Evolutionary conservation across 2,329 filamentous ascomycete species (phyloP), one percentile per base, ranked within the genome.

Genomic region (Aspergillus ustus): DNA sequence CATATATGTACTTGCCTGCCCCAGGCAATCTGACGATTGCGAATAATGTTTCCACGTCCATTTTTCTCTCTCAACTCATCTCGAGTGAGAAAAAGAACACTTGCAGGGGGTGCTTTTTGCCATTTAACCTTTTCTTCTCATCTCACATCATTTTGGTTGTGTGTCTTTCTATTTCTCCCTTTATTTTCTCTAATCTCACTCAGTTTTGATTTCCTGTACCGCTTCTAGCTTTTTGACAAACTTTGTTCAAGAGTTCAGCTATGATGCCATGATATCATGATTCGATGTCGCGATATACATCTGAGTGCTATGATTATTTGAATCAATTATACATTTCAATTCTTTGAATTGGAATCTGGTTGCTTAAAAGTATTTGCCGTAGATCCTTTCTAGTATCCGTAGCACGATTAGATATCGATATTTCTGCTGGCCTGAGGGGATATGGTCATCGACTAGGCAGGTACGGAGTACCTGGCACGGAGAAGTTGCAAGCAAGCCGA

Each of bases 11-110:
- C 25, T 31, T 40, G 34, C 34, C 46, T 61, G 57, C 54, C 40
- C 60, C 13, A 31, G 44, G 46, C 56, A 46, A 52, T 64, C 52
- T 48, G 20, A 40, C 34, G 56, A 49, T 58, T 57, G 40, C 57
- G 55, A 64, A 46, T 65, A 53, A 64, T 64, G 31, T 58, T 60
- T 54, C 51, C 46, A 34, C 52, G 20, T 61, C 34, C 56, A 57
- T 57, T 66, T 57, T 50, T 62, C 40, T 29, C 55, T 40, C 25
- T 11, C 44, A 37, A 59, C 31, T 59, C 59, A 11, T 13, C 13
- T 11, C 11, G 56, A 48, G 56, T 45, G 61, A 52, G 57, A 28
- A 45, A 19, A 52, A 37, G 19, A 34, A 58, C 34, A 45, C n/a
- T 11, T 40, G n/a, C 37, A 45, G 45, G 55, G 46, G 55, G 46